Conservation (phyloP, 352 stramenopile species). For the Globisporangium cystogenes region DNA sequence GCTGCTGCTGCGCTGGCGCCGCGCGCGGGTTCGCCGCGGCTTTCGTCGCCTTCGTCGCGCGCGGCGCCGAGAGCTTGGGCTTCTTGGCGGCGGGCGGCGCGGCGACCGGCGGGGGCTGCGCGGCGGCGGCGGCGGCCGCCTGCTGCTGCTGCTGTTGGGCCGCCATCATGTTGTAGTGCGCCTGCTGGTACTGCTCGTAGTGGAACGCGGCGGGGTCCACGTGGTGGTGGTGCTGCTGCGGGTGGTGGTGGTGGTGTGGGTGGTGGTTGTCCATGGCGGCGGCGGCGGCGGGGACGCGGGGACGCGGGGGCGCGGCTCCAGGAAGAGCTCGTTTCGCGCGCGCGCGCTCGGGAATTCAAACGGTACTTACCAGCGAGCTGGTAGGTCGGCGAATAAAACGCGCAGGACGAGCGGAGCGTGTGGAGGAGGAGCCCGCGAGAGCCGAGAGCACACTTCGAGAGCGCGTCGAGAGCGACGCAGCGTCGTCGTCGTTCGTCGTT, state of each 20-base stretch:
- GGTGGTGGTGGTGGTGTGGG: conserved; percentile 12
- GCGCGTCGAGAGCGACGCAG: neutral
- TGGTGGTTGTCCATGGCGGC: conserved; percentile 13
- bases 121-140: neutral
- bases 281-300: neutral
- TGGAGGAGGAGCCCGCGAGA: neutral
- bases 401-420: neutral
- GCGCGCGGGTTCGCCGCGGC: conserved; percentile 3
- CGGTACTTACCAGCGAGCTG: conserved; percentile 14
- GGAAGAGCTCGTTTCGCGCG: conserved; percentile 2
- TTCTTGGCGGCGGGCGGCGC: conserved; percentile 6
- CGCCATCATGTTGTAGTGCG: conserved; percentile 20
- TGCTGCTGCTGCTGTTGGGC: conserved; percentile 4
- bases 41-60: neutral
- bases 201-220: conserved; percentile 33
- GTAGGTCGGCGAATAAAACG: conserved; percentile 19
- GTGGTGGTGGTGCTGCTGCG: conserved; percentile 14
- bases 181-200: conserved; percentile 53
- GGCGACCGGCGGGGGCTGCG: neutral
- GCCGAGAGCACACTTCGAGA: no score
- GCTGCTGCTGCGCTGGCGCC: conserved; percentile 7
- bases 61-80: conserved; percentile 13
- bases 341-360: conserved; percentile 9
- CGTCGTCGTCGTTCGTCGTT: conserved; percentile 5
- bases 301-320: no score